phyloP scores from a whole-genome alignment of 2,329 filamentous ascomycete genomes.

The Aspergillus transmontanensis region DNA sequence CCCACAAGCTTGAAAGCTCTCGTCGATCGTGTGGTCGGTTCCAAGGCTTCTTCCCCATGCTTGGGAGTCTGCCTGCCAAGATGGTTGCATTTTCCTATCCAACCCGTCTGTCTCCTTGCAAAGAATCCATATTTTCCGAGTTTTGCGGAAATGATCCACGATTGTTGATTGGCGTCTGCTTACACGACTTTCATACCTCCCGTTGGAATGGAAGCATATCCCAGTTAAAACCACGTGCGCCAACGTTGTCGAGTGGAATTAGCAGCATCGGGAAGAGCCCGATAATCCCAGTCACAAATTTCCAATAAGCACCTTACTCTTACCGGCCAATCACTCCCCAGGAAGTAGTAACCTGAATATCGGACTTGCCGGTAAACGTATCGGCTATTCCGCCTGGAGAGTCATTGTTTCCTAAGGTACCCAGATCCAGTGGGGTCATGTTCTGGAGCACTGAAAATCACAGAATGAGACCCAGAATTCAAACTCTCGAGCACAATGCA shows the following conservation, averaged over 20 bases:
- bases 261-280: neutral
- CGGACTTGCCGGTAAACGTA: neutral
- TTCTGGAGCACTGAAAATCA: neutral
- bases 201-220: neutral
- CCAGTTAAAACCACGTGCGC: neutral
- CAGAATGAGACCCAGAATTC: neutral
- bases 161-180: neutral
- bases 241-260: neutral
- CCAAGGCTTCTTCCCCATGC: constrained; percentile 1
- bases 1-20: neutral
- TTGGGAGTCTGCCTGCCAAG: constrained; percentile 6
- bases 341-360: neutral
- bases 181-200: neutral
- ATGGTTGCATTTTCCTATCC: neutral
- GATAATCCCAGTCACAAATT: neutral
- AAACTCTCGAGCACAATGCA: neutral
- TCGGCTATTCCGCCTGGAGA: neutral
- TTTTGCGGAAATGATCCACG: neutral
- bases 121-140: neutral
- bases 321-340: neutral
- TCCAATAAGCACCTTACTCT: constrained; percentile 4
- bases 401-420: neutral
- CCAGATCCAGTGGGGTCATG: neutral
- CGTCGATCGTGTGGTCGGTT: neutral
- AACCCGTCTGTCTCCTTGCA: neutral